A percentile compares a stretch with the other conserved stretches of the same genome.
phyloP scores from a whole-genome alignment of 2,329 filamentous ascomycete genomes.

The Rhynchosporium graminicola region DNA sequence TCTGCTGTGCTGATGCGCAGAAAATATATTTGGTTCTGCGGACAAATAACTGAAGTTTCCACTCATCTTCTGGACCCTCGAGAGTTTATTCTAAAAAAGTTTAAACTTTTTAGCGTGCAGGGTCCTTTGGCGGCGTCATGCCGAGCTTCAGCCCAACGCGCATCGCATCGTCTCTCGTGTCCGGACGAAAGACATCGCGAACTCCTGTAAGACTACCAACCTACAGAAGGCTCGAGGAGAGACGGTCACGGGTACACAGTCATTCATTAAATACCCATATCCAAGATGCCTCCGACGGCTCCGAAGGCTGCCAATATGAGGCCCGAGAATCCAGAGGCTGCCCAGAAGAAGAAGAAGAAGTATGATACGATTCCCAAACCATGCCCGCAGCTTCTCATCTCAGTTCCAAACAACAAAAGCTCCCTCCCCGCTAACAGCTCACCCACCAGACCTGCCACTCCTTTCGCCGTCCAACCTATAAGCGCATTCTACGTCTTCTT shows the following conservation, averaged over 20 bases:
- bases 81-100: slow-evolving; percentile 8
- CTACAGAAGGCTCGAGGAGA: neutral
- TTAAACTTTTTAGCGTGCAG: slow-evolving; percentile 19
- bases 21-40: neutral
- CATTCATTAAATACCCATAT: no score
- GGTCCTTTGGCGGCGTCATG: slow-evolving; percentile 25
- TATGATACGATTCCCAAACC: neutral
- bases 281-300: slow-evolving; percentile 47
- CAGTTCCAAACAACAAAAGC: neutral
- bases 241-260: no score
- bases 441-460: slow-evolving; percentile 45
- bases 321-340: slow-evolving; percentile 11
- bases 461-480: slow-evolving; percentile 69
- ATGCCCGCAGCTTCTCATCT: no score
- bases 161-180: neutral
- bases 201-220: neutral
- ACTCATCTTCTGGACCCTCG: neutral
- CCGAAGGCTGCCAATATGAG: slow-evolving; percentile 35
- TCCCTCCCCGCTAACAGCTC: slow-evolving; percentile 17
- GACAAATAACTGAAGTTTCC: no score
- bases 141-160: neutral
- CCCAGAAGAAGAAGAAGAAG: slow-evolving; percentile 32
- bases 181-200: neutral
- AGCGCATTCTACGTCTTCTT: slow-evolving; percentile 81
- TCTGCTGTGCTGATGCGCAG: slow-evolving; percentile 19